Conservation (phyloP, 2,329 filamentous ascomycete species). For the Paracorniculantispora psalliotae region DNA sequence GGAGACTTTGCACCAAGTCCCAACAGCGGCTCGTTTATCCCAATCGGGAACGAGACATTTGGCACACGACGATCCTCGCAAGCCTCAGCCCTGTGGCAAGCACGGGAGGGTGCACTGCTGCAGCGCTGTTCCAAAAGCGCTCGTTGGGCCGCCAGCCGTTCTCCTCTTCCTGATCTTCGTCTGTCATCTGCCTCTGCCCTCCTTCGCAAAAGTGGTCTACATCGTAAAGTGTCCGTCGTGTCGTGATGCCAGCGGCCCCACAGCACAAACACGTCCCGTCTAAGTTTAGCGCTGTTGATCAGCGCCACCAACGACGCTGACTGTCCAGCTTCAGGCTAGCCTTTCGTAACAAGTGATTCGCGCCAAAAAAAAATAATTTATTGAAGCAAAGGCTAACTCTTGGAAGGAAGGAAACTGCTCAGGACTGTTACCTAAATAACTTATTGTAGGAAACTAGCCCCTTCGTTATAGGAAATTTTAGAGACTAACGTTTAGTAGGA, state of each 20-base stretch:
- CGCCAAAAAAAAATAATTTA: background rate
- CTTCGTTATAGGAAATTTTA: too few relatives aligned
- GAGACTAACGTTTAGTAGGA: too few relatives aligned
- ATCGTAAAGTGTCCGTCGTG: too few relatives aligned
- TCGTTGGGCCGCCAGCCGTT: background rate
- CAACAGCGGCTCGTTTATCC: background rate
- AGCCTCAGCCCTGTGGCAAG: background rate
- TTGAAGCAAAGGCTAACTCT: too few relatives aligned
- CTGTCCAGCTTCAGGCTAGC: background rate
- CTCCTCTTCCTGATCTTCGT: background rate
- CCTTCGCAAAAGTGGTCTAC: too few relatives aligned
- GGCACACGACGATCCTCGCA: background rate
- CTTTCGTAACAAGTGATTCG: too few relatives aligned
- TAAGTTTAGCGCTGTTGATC: background rate
- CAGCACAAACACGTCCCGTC: background rate
- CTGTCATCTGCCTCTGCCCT: background rate
- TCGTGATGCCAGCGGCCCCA: background rate
- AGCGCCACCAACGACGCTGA: background rate
- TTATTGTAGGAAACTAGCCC: too few relatives aligned
- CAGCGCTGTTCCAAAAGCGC: background rate
- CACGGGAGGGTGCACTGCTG: too few relatives aligned
- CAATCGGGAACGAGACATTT: background rate
- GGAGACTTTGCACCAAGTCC: too few relatives aligned
- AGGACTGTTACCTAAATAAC: too few relatives aligned
- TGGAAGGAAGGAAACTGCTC: too few relatives aligned